phyloP scores from a whole-genome alignment of 2,329 filamentous ascomycete species.

The Botryotinia calthae region DNA sequence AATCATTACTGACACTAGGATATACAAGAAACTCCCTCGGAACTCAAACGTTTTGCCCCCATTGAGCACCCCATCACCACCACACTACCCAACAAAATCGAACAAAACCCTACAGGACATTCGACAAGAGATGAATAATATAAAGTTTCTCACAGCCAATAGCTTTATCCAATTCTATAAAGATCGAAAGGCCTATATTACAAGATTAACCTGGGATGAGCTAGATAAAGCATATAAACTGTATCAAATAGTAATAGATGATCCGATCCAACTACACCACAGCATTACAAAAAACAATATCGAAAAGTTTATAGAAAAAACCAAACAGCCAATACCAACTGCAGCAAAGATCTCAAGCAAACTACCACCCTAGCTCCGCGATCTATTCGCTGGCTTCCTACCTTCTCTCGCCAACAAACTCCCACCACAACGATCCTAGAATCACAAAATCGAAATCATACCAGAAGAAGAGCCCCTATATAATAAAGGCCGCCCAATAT shows the following conservation, averaged over 20 bases:
- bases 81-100: too few relatives aligned
- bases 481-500: background rate
- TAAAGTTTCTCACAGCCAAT: too few relatives aligned
- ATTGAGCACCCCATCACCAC: too few relatives aligned
- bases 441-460: background rate
- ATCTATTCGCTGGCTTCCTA: background rate
- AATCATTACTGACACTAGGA: too few relatives aligned
- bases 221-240: background rate
- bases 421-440: fast-evolving
- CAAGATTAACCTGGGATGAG: background rate
- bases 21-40: too few relatives aligned
- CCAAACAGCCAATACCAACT: background rate
- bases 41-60: too few relatives aligned
- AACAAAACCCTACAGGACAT: too few relatives aligned
- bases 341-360: background rate
- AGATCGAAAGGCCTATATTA: too few relatives aligned
- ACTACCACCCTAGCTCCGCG: background rate
- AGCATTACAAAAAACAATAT: background rate
- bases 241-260: background rate
- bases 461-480: background rate
- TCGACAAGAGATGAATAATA: too few relatives aligned
- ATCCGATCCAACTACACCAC: background rate
- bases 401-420: background rate
- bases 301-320: background rate
- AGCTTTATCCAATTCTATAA: too few relatives aligned